Evolutionary conservation across 2,329 filamentous ascomycete genomes (phyloP), one percentile per base, ranked within the genome.

Genomic region (Penicillium sp.): DNA sequence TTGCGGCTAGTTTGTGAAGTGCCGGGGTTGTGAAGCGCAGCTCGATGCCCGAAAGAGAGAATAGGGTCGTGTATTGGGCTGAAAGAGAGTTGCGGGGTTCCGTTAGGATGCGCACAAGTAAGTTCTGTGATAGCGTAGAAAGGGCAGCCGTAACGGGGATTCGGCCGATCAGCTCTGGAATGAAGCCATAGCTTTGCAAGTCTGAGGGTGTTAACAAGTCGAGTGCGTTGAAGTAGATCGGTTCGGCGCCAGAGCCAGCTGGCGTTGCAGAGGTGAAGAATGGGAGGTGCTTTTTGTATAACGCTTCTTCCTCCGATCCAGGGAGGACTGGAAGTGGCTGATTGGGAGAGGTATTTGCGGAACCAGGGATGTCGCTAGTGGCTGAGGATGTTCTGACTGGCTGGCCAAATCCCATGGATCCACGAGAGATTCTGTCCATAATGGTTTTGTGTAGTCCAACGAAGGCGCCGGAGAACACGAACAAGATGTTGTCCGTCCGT

Each of bases 401-500:
- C 3, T 91, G 90, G 4, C 91, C 91, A 62, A 99, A 99, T 0
- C 93, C 93, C 59, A 99, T 92, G 3, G 88, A 87, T 10, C 84
- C 83, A 64, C 87, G 89, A 11, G 89, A 86, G 37, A 97, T 86
- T n/a, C 93, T 84, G 50, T 90, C 87, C 52, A 95, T 77, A 41
- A 99, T 82, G 29, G 87, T 80, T 67, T 95, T 95, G 63, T 96
- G 89, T 1, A 97, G 77, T 2, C 91, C 92, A 30, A 95, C 88
- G 66, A 99, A 99, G 14, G 93, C 93, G 14, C 93, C 93, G 11
- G 91, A 95, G 68, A 93, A 95, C 35, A 99, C 90, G 72, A 99
- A 99, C 25, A 99, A 80, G 52, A 99, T 97, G 61, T 97, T 96
- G 57, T 90, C 91, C 0, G 93, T 99, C 61, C 93, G 87, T 50